Evolutionary conservation across 2,329 filamentous ascomycete genomes (phyloP).

Genomic region (Xylariaceae sp.): DNA sequence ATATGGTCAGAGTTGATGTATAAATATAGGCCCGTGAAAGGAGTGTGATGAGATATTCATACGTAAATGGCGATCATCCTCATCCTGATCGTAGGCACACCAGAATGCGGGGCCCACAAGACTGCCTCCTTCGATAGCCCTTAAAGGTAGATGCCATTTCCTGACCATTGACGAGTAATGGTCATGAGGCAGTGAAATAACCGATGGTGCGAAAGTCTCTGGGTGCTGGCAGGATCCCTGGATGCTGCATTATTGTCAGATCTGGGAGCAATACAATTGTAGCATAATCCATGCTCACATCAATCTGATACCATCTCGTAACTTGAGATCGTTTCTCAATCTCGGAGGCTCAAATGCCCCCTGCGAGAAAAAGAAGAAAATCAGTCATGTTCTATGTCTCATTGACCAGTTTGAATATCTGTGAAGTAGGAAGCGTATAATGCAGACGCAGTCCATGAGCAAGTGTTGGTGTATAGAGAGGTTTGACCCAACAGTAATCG

Average conservation of each 20-base stretch:
- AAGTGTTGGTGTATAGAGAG: too few species aligned
- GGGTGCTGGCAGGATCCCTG: conserved; percentile 53
- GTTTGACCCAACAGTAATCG: too few species aligned
- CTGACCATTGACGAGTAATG: conserved; percentile 55
- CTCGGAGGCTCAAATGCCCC: conserved; percentile 50
- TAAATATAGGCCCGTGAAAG: neutral
- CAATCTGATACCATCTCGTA: conserved; percentile 50
- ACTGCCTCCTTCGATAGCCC: conserved; percentile 55
- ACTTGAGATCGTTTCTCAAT: conserved; percentile 38
- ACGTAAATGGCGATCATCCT: conserved; percentile 55
- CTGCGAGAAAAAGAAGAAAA: conserved; percentile 31
- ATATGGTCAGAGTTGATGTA: conserved; percentile 8
- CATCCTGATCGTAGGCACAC: conserved; percentile 53
- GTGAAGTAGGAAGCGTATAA: neutral
- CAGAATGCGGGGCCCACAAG: conserved; percentile 63
- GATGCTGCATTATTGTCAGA: conserved; percentile 37
- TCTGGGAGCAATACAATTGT: conserved; percentile 1
- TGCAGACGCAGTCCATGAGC: too few species aligned
- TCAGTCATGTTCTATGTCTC: neutral
- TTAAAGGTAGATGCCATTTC: conserved; percentile 49
- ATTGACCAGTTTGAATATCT: too few species aligned
- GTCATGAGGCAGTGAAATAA: conserved; percentile 49
- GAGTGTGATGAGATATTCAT: conserved; percentile 24
- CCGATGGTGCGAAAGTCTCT: conserved; percentile 54
- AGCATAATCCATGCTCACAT: conserved; percentile 41